Evolutionary conservation across 2,329 filamentous ascomycete species (phyloP).

Genomic region (Zelopaecilomyces penicillatus): DNA sequence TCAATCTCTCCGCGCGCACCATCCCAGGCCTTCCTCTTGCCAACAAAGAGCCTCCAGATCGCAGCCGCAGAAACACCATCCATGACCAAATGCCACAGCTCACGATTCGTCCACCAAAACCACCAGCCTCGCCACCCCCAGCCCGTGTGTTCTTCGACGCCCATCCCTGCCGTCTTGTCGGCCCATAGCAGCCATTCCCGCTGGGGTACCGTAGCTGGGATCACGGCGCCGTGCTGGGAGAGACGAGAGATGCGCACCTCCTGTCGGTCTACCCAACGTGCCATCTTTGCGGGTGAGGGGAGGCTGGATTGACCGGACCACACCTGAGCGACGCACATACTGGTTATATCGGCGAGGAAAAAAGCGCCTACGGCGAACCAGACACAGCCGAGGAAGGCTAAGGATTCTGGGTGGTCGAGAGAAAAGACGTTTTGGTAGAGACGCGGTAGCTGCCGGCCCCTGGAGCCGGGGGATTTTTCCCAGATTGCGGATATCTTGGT

Average conservation of each 20-base stretch:
- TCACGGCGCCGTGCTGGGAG: constrained; percentile 15
- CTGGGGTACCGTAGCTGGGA: constrained; percentile 14
- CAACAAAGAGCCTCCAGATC: constrained; percentile 15
- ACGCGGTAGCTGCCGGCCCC: constrained; percentile 20
- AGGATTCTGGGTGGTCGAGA: constrained; percentile 29
- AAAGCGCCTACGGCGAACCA: constrained; percentile 18
- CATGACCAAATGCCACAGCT: constrained; percentile 27
- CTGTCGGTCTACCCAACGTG: constrained; percentile 15
- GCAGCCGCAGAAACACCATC: constrained; percentile 15
- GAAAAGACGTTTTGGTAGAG: constrained; percentile 38
- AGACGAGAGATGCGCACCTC: constrained; percentile 13
- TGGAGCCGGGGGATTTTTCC: constrained; percentile 14
- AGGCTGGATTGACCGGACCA: constrained; percentile 19
- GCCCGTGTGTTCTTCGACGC: constrained; percentile 29
- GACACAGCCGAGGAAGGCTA: constrained; percentile 26
- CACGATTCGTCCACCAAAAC: constrained; percentile 31
- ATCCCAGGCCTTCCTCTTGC: constrained; percentile 13
- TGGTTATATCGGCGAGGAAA: constrained; percentile 16
- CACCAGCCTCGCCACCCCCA: constrained; percentile 31
- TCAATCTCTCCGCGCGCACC: constrained; percentile 10
- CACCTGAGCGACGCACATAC: constrained; percentile 25
- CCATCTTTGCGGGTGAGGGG: constrained; percentile 26
- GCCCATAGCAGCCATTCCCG: constrained; percentile 18
- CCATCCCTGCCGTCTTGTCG: constrained; percentile 29
- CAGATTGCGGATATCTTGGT: constrained; percentile 10